Conservation (phyloP, 768 basidiomycete species). For the Podaxis carcinomalis region DNA sequence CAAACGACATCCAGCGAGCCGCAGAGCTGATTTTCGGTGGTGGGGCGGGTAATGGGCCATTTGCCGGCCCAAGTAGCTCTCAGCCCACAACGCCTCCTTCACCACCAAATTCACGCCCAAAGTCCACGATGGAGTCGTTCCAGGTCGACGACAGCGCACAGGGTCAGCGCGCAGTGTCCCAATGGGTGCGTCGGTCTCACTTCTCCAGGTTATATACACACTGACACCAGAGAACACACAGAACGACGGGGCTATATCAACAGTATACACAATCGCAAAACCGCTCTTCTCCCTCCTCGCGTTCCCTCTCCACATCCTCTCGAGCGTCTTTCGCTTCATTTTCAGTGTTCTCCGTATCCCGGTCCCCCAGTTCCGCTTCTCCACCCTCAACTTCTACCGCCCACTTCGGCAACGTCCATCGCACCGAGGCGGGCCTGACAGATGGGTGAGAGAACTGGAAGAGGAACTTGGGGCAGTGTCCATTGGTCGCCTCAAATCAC, state of each 20-base stretch:
- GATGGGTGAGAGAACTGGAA: conserved; percentile 78
- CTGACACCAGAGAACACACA: conserved; percentile 10
- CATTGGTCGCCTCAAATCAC: conserved; percentile 37
- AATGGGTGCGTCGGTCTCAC: conserved; percentile 12
- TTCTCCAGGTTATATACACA: not conserved
- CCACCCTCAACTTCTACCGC: conserved; percentile 41
- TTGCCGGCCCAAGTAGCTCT: not conserved
- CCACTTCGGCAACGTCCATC: conserved; percentile 31
- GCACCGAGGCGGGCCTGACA: conserved; percentile 55
- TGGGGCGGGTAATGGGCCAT: not conserved
- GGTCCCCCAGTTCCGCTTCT: conserved; percentile 52
- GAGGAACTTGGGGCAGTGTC: conserved; percentile 79
- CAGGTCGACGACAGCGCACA: conserved; percentile 52
- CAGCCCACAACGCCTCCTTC: conserved; percentile 6
- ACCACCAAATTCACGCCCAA: conserved; percentile 9
- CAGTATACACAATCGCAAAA: conserved; percentile 23
- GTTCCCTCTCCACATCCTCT: conserved; percentile 57
- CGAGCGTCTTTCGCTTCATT: conserved; percentile 58
- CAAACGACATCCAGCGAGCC: conserved; percentile 37
- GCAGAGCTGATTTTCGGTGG: conserved; percentile 56
- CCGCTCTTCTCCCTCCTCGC: conserved; percentile 47
- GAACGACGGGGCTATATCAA: conserved; percentile 1
- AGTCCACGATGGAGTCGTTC: conserved; percentile 31
- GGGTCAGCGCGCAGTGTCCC: conserved; percentile 18
- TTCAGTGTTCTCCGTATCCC: conserved; percentile 67